Evolutionary conservation across 768 basidiomycete genomes (phyloP), one percentile per base, ranked within the genome.

Genomic region (Gautieria morchelliformis): DNA sequence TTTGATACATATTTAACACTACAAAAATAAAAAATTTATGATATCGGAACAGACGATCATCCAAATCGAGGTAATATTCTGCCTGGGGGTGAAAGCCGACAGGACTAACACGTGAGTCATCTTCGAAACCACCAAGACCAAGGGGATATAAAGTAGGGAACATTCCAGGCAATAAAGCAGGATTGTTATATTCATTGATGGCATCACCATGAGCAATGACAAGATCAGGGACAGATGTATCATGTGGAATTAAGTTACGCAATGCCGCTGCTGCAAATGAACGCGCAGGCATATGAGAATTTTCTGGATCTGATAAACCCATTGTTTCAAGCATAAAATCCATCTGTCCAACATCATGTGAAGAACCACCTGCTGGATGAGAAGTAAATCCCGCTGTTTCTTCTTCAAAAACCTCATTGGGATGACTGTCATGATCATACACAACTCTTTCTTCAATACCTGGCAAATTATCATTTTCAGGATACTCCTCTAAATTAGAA

Each of bases 131-230:
- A 1, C 76, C 74, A 20, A 70, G 59, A 0, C 77, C 74, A 62
- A 69, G 77, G 0, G 75, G 75, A 63, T 70, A 77, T 0, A 78
- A 53, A 0, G 73, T 72, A 2, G 76, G 75, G 62, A 72, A 77
- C 17, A 74, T 68, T 58, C 64, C 67, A 1, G 74, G 73, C 46
- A 78, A 72, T n/a, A 77, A 42, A 8, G 44, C 7, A 1, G 69
- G 69, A 59, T 76, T 73, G 33, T 59, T 59, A 61, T 72, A 74
- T 52, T 75, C 71, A 62, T n/a, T n/a, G n/a, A n/a, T n/a, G 71
- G 71, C 0, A 66, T 65, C 6, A 71, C 59, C 68, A 61, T 74
- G 74, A 4, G 64, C 64, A 39, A 74, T 59, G 46, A 49, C 32
- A 22, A 27, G 10, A 30, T 49, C 48, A 8, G 22, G 48, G 44